A percentile compares a stretch with the other conserved stretches of the same genome.
These are phyloP conservation scores for Penicillium hordei DNA, from an alignment of 2,329 filamentous ascomycete genomes.

Conservation along the genomic window DNA sequence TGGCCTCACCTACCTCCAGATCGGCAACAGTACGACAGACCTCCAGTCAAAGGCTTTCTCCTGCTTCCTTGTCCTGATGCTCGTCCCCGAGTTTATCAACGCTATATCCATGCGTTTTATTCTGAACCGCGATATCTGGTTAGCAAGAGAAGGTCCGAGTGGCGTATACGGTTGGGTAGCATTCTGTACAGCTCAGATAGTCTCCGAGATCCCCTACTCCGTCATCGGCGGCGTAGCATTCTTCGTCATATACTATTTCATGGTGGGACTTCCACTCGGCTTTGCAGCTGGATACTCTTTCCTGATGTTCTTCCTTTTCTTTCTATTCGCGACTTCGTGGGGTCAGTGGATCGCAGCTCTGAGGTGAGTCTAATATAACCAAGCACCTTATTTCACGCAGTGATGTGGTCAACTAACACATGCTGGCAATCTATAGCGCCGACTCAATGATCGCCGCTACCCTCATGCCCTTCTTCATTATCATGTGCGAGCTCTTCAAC, in stretches of 20 bases:
- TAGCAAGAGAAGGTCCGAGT: conserved; percentile 66
- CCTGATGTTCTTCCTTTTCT: conserved; percentile 71
- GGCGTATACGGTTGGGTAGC: conserved; percentile 71
- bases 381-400: neutral
- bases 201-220: conserved; percentile 67
- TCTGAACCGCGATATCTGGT: conserved; percentile 66
- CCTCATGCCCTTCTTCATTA: conserved; percentile 78
- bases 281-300: conserved; percentile 68
- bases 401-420: conserved; percentile 1
- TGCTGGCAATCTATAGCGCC: conserved; percentile 18
- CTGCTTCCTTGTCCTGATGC: conserved; percentile 59
- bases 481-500: conserved; percentile 81
- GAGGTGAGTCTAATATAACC: conserved; percentile 46
- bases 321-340: conserved; percentile 68
- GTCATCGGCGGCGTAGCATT: conserved; percentile 63
- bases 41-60: conserved; percentile 72
- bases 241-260: conserved; percentile 70
- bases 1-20: conserved; percentile 69
- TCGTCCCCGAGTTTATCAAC: conserved; percentile 69
- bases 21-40: conserved; percentile 63
- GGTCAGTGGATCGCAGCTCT: conserved; percentile 79
- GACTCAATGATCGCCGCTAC: conserved; percentile 72
- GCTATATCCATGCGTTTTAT: conserved; percentile 70
- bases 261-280: conserved; percentile 64
- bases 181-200: conserved; percentile 66